Base-by-base conservation (phyloP, 331 rosid genomes). In the Malus hybrid region DNA sequence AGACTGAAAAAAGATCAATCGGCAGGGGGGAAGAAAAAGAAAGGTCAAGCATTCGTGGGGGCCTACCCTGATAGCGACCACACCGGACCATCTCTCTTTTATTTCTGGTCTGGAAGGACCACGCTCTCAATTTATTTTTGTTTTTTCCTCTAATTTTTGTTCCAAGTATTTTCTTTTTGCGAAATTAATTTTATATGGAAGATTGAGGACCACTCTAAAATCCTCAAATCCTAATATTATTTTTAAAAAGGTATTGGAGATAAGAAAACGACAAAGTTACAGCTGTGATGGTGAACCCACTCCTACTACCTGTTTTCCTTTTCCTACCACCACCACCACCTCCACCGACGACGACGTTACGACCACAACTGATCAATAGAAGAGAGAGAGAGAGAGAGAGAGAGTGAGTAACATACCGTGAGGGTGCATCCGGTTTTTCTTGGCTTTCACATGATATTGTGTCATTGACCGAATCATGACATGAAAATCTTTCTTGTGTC, bases 211-310 rank as follows among this genome's bases (percentile, higher is more conserved):
- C 83, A 82, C 74, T n/a, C 56, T 9, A 63, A 50, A 50, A 16
- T 29, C 22, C 29, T 4, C 6, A 18, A 57, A n/a, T 71, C 85
- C 28, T 74, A 63, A 62, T 78, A 63, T 15, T 9, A 32, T 6
- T n/a, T 14, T 53, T 3, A 57, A 73, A 73, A 50, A 15, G 6
- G 5, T 5, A 30, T 15, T 10, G 19, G 58, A 12, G 67, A 42
- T 10, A 55, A 57, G 82, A 86, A 92, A 50, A 81, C 63, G 88
- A 92, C 96, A 80, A 71, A 30, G 71, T 78, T 81, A 83, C 85
- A 92, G 89, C 89, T 87, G 82, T 84, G 78, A 89, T 61, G 85
- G 76, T 72, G 86, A 83, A 82, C 87, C 87, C 81, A 66, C 87
- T 75, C 63, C 82, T 74, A 78, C 83, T 72, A 68, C 71, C 74